Conservation (phyloP, 2,329 filamentous ascomycete species). For the Ilyonectria robusta region DNA sequence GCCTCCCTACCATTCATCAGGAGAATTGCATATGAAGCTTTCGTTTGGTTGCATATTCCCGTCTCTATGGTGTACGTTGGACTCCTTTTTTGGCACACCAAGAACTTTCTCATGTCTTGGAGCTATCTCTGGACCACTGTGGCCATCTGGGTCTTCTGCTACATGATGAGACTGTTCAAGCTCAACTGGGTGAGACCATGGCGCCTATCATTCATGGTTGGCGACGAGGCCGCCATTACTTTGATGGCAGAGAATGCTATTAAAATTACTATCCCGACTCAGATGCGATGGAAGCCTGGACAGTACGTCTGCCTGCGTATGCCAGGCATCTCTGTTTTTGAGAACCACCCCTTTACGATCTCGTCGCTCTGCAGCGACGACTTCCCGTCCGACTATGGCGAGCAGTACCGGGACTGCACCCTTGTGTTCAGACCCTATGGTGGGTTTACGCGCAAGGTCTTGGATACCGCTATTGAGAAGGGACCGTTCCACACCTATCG, state of each 20-base stretch:
- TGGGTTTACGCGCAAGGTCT: constrained; percentile 88
- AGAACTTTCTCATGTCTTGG: constrained; percentile 93
- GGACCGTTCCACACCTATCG: constrained; percentile 93
- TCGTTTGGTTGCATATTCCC: constrained; percentile 86
- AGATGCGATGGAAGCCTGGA: constrained; percentile 92
- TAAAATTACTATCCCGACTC: constrained; percentile 94
- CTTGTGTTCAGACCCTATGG: constrained; percentile 93
- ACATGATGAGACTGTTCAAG: constrained; percentile 82
- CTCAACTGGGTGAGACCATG: constrained; percentile 91
- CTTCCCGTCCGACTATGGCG: constrained; percentile 92
- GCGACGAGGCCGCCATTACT: constrained; percentile 91
- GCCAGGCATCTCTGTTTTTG: constrained; percentile 90
- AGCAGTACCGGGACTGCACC: constrained; percentile 88
- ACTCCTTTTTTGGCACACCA: constrained; percentile 95
- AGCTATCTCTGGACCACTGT: constrained; percentile 87
- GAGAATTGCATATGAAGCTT: constrained; percentile 85
- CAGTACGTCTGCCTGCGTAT: constrained; percentile 97
- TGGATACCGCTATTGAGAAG: constrained; percentile 86
- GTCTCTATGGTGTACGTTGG: constrained; percentile 85
- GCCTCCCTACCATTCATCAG: constrained; percentile 87
- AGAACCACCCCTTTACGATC: constrained; percentile 97
- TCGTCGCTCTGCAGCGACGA: constrained; percentile 93
- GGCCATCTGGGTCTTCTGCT: constrained; percentile 83
- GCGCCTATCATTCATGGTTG: constrained; percentile 85
- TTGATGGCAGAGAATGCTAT: constrained; percentile 94